Base-by-base conservation (phyloP, 768 basidiomycete species). In the Hypholoma sublateritium region DNA sequence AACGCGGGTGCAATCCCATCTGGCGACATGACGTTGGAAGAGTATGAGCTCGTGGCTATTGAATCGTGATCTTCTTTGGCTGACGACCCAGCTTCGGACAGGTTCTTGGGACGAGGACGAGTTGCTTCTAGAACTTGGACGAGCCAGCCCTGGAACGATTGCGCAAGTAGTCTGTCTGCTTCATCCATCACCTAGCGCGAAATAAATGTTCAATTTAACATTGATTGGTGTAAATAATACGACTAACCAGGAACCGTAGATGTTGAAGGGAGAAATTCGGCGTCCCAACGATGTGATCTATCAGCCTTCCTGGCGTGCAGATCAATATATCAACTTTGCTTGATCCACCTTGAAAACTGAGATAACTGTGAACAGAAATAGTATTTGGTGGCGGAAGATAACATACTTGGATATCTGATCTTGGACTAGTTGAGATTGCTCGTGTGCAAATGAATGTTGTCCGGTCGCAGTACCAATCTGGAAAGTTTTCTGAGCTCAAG, bases 131-230 rank as follows among this genome's bases (percentile, higher is more conserved):
- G 76, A 3, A 98, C 90, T 65, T 87, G 86, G 5, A 83, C 81
- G 2, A 98, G 76, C 96, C 95, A 99, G 68, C 93, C 91, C 71
- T 98, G 95, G 74, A 97, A 98, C 1, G 93, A 93, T 69, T 98
- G 95, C 9, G 91, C 89, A 8, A 99, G 80, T 0, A 99, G 80
- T n/a, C 95, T 84, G 68, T 99, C 97, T 0, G 97, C 97, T 74
- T 99, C 97, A 70, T 99, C 97, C 55, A 99, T 93, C 25, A 98
- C 87, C 94, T 96, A 12, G 21, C 9, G 17, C 49, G 24, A 13
- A 9, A 35, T 24, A 24, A 22, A 21, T 41, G 36, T 57, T 49
- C 16, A 17, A 32, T 37, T 17, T 25, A 32, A 24, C 22, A 35
- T 13, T 9, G 47, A n/a, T 55, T 7, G 22, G 16, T 37, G 9